A percentile compares a stretch with the other conserved stretches of the same genome.
Evolutionary conservation across 73 alveolate species (phyloP).

Genomic region (Symbiodinium natans): DNA sequence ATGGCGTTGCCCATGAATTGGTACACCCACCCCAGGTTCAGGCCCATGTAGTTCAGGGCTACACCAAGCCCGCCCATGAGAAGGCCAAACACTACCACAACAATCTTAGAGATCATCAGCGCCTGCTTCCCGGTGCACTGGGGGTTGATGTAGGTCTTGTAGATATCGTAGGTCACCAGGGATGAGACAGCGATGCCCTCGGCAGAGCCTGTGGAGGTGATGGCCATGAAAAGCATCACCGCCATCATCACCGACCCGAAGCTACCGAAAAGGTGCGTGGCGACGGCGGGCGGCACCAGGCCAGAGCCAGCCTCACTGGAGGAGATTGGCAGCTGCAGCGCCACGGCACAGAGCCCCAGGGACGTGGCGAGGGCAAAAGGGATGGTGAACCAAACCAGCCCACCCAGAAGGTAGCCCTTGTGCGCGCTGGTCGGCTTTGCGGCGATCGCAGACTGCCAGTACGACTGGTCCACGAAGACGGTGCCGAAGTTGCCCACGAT

Average conservation of each 20-base stretch:
- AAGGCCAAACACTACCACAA: background rate
- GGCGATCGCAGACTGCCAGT: conserved; percentile 63
- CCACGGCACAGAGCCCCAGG: background rate
- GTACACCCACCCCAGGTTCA: conserved; percentile 37
- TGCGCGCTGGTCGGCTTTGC: conserved; percentile 20
- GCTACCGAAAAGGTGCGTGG: conserved; percentile 7
- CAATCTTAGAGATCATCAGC: conserved; percentile 4
- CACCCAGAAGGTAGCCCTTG: conserved; percentile 39
- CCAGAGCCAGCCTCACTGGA: background rate
- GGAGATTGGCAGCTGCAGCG: background rate
- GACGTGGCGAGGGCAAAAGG: conserved; percentile 37
- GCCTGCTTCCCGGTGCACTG: background rate
- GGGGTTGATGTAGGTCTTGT: conserved; percentile 24
- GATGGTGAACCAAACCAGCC: conserved; percentile 41
- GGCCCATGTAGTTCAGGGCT: background rate
- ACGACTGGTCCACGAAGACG: conserved; percentile 53
- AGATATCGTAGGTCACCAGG: conserved; percentile 32
- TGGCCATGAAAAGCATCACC: conserved; percentile 62
- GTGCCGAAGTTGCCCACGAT: conserved; percentile 69
- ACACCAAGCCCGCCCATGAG: conserved; percentile 35
- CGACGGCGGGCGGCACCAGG: conserved; percentile 23
- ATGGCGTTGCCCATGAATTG: conserved; percentile 18
- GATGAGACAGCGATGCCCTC: conserved; percentile 50
- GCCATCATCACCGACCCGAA: background rate
- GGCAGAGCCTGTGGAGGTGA: conserved; percentile 39